phyloP scores from a whole-genome alignment of 495 filamentous ascomycete genomes.

The Penicillium daleae region DNA sequence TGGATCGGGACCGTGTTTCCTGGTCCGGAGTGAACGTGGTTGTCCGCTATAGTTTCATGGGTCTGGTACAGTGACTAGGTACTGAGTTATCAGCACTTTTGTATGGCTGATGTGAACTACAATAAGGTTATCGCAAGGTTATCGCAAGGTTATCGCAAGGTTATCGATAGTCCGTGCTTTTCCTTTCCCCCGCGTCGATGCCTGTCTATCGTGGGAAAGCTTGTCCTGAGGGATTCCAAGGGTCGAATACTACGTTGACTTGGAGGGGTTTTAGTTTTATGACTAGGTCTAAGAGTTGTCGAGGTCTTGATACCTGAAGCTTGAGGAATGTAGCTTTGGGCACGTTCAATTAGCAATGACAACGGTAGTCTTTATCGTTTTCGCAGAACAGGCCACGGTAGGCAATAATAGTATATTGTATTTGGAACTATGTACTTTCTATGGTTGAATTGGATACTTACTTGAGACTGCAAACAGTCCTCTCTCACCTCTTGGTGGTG shows the following conservation, averaged over 20 bases:
- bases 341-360: too few species aligned
- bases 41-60: not conserved
- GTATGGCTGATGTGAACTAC: not conserved
- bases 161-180: conserved; percentile 1
- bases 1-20: not conserved
- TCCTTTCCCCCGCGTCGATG: not conserved
- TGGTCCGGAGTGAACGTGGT: not conserved
- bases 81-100: not conserved
- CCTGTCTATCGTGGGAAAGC: not conserved
- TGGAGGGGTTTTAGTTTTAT: not conserved
- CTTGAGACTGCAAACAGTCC: not conserved
- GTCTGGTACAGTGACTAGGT: not conserved
- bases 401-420: too few species aligned
- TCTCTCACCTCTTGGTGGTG: not conserved
- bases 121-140: conserved; percentile 1
- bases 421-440: too few species aligned
- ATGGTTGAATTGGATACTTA: not conserved
- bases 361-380: too few species aligned
- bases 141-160: conserved; percentile 1
- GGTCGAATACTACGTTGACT: not conserved
- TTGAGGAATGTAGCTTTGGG: too few species aligned
- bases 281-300: not conserved
- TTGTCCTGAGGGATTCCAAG: not conserved
- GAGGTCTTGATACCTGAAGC: too few species aligned
- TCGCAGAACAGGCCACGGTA: too few species aligned